A percentile compares a stretch with the other conserved stretches of the same genome.
These are phyloP conservation scores for Lipomyces sp. DNA, from an alignment of 805 yeast species.

Conservation along the genomic window DNA sequence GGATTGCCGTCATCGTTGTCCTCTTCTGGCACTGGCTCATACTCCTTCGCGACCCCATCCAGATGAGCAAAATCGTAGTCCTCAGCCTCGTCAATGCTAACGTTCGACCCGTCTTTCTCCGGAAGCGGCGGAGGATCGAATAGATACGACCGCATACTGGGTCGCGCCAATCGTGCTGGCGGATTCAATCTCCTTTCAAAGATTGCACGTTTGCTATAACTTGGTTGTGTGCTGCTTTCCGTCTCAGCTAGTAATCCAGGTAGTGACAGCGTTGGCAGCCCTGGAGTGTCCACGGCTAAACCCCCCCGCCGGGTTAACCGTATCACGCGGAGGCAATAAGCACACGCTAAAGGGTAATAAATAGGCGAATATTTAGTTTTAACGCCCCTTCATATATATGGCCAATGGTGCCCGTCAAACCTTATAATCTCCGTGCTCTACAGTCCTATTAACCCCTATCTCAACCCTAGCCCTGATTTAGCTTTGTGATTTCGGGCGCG, in stretches of 20 bases:
- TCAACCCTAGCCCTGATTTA: too few species aligned
- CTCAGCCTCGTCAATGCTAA: slow-evolving; percentile 33
- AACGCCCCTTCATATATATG: too few species aligned
- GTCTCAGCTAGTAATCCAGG: too few species aligned
- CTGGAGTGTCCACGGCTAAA: too few species aligned
- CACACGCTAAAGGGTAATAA: background rate
- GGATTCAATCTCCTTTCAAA: background rate
- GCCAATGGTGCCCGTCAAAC: background rate
- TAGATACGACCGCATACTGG: slow-evolving; percentile 31
- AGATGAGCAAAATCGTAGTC: slow-evolving; percentile 34
- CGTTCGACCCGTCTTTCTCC: slow-evolving; percentile 20
- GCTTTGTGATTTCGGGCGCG: too few species aligned
- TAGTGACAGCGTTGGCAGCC: too few species aligned
- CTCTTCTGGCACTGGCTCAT: slow-evolving; percentile 25
- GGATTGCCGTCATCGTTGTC: slow-evolving; percentile 17
- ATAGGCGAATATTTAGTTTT: background rate
- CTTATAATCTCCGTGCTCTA: background rate
- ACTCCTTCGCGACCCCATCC: slow-evolving; percentile 37
- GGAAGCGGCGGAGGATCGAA: slow-evolving; percentile 34
- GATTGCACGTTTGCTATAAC: background rate
- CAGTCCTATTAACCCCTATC: too few species aligned
- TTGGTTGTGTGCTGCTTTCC: too few species aligned
- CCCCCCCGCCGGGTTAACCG: background rate
- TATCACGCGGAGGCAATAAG: background rate
- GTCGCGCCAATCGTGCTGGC: background rate